Conservation (phyloP, 192 early-diverging fungal species). For the Linnemannia hyalina region DNA sequence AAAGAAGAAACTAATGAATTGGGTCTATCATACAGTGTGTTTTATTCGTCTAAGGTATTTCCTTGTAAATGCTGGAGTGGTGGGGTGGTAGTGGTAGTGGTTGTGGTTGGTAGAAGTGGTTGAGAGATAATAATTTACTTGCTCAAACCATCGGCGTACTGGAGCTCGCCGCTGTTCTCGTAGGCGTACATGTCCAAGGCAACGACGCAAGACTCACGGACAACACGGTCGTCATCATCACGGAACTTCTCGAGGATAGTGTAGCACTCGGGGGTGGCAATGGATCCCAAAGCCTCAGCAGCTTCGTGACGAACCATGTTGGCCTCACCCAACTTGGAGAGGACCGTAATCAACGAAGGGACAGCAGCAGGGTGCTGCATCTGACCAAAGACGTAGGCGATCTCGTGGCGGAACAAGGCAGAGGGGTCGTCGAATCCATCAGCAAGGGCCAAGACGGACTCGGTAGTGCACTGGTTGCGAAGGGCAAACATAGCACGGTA, state of each 20-base stretch:
- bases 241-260: conserved; percentile 78
- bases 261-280: conserved; percentile 91
- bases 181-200: conserved; percentile 97
- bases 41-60: background rate
- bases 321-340: conserved; percentile 83
- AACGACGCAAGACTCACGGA: conserved; percentile 92
- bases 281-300: conserved; percentile 96
- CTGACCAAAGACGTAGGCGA: conserved; percentile 97
- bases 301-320: conserved; percentile 98
- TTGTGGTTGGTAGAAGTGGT: background rate
- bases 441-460: conserved; percentile 86
- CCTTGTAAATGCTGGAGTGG: background rate
- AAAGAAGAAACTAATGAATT: conserved; percentile 4
- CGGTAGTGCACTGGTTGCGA: conserved; percentile 86
- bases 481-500: conserved; percentile 97
- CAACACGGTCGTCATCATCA: conserved; percentile 84
- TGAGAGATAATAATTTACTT: conserved; percentile 32
- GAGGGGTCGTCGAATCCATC: conserved; percentile 84
- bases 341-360: conserved; percentile 81
- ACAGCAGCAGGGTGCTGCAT: conserved; percentile 94
- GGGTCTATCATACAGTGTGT: background rate
- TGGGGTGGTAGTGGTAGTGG: no score
- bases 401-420: conserved; percentile 94
- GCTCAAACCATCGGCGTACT: conserved; percentile 80
- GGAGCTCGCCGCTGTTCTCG: conserved; percentile 88